phyloP scores from a whole-genome alignment of 176 grass and related monocot genomes.

The Eragrostis curvula region DNA sequence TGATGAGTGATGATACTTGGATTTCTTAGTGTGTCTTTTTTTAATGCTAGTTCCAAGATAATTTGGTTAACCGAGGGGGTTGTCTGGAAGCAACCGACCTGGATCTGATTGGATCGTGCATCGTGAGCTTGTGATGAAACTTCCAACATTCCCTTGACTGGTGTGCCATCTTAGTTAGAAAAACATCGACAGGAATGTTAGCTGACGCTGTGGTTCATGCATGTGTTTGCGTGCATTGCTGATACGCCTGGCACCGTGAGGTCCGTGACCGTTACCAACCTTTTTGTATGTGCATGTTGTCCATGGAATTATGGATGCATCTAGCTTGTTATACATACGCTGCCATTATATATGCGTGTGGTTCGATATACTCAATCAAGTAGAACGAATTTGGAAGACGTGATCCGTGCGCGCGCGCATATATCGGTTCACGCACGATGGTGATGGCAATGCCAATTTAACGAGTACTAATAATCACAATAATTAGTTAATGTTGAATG shows the following conservation, averaged over 20 bases:
- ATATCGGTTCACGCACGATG: no score
- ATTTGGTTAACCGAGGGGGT: not conserved
- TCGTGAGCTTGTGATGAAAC: not conserved
- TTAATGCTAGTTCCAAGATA: not conserved
- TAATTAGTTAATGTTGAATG: no score
- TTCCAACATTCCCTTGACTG: not conserved
- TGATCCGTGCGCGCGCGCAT: no score
- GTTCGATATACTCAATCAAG: not conserved
- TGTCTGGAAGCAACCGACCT: constrained; percentile 34
- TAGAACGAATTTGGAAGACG: not conserved
- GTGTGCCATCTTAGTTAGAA: not conserved
- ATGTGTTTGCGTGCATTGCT: no score
- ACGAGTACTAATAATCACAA: no score
- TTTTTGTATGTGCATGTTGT: no score
- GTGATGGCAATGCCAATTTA: no score
- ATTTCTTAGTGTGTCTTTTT: not conserved
- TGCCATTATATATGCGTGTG: not conserved
- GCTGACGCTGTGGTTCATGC: not conserved
- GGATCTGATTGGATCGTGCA: not conserved
- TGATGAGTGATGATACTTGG: no score
- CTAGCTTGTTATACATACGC: not conserved
- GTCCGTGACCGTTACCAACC: no score
- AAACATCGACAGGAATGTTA: constrained; percentile 31
- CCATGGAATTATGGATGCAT: no score
- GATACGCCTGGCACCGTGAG: no score